Conservation (phyloP, 164 flowering plant genomes). For the Vitis riparia region DNA sequence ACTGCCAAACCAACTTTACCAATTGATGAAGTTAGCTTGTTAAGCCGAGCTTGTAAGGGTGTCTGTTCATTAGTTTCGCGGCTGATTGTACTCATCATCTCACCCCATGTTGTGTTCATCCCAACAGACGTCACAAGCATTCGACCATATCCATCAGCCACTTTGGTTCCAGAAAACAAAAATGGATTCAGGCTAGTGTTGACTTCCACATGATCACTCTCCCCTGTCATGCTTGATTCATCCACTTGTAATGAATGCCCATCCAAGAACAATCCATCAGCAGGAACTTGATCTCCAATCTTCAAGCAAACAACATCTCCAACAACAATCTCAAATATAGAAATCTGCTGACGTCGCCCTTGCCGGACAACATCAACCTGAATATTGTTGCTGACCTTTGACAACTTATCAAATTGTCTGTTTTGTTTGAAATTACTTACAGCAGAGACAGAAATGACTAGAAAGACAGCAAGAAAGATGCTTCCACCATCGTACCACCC, state of each 20-base stretch:
- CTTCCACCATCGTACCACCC: conserved; percentile 52
- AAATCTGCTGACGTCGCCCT: conserved; percentile 28
- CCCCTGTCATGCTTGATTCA: conserved; percentile 45
- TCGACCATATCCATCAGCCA: conserved; percentile 42
- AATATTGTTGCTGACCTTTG: conserved; percentile 35
- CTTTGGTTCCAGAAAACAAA: conserved; percentile 30
- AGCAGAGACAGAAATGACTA: conserved; percentile 41
- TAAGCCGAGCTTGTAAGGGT: conserved; percentile 57
- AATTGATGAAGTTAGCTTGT: conserved; percentile 53
- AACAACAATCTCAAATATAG: conserved; percentile 39
- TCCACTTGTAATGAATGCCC: conserved; percentile 43
- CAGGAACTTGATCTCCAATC: conserved; percentile 53
- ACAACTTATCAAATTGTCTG: conserved; percentile 42
- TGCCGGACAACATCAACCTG: conserved; percentile 33
- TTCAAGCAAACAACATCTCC: conserved; percentile 46
- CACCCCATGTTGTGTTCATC: conserved; percentile 41
- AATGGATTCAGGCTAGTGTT: conserved; percentile 20
- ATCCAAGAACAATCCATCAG: conserved; percentile 40
- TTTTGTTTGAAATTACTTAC: conserved; percentile 36
- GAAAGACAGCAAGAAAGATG: conserved; percentile 43
- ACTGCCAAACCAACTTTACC: conserved; percentile 55
- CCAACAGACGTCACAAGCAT: conserved; percentile 60
- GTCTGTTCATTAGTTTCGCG: conserved; percentile 44
- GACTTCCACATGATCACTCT: conserved; percentile 33
- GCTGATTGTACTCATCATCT: conserved; percentile 60